Evolutionary conservation across 495 filamentous ascomycete genomes (phyloP), one percentile per base, ranked within the genome.

Genomic region (Bathelium albidoporum): DNA sequence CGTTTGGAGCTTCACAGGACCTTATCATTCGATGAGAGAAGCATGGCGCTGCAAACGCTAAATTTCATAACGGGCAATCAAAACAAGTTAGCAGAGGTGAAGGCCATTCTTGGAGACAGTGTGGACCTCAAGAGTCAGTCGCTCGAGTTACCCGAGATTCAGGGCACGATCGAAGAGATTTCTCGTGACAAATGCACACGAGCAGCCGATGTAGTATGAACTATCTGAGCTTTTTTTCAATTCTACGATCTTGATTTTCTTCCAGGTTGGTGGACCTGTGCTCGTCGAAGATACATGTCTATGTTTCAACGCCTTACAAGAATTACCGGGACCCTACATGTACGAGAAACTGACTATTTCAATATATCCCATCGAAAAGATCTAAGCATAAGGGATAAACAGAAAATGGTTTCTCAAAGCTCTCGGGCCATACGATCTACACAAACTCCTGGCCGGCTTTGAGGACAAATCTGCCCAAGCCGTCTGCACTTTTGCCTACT

Each of bases 1-100:
- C 14, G 5, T 49, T 29, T 29, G n/a, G 9, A 9, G 9, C 16
- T 9, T 55, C 24, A 11, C 29, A n/a, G 9, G 9, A 2, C 24
- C 29, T 29, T 3, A 11, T 24, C 11, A 55, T 29, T 24, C 9
- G 29, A 29, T 29, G 11, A 9, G 24, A n/a, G 9, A 49, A 49
- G 11, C 5, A 55, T 55, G 49, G 49, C 49, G n/a, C 70, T 73
- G 11, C 73, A 71, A 62, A 61, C 78, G 32, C 75, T 98, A 39
- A 90, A 96, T 79, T 98, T 98, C 80, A 96, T 98, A 69, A 98
- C 95, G 1, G 88, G 93, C 67, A 98, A 98, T 78, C 81, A 83
- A 67, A 95, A 95, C 78, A 98, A 98, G 77, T 83, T 98, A 59
- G 72, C 73, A 63, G 94, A 98, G 76, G 90, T 95, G 66, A 82